phyloP scores from a whole-genome alignment of 345 rosid genomes.

The Salix exigua region DNA sequence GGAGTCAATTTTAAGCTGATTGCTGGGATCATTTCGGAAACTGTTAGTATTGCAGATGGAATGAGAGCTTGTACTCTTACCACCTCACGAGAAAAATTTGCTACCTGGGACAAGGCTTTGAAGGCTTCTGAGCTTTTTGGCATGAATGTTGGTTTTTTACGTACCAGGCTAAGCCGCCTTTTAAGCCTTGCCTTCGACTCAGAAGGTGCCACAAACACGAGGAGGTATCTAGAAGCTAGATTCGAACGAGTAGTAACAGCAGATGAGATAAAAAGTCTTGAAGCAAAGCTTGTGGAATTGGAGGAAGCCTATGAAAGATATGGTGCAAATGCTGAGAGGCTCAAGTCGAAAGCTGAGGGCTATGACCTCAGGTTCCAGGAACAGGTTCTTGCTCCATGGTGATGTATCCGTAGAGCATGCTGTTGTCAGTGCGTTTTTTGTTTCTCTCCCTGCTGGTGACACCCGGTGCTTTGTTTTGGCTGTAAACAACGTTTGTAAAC shows the following conservation, averaged over 20 bases:
- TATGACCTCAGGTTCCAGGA: conserved; percentile 46
- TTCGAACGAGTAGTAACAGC: conserved; percentile 24
- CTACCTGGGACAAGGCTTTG: conserved; percentile 52
- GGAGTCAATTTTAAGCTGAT: conserved; percentile 50
- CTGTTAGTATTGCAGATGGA: conserved; percentile 55
- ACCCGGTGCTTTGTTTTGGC: background rate
- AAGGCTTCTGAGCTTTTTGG: conserved; percentile 62
- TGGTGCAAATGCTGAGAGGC: conserved; percentile 33
- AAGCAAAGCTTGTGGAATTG: conserved; percentile 48
- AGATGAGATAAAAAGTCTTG: conserved; percentile 45
- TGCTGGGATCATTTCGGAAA: conserved; percentile 54
- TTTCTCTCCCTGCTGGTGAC: background rate
- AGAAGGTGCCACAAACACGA: conserved; percentile 42
- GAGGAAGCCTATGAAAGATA: conserved; percentile 36
- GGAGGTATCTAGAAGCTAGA: conserved; percentile 56
- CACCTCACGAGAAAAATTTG: conserved; percentile 46
- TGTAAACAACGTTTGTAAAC: background rate
- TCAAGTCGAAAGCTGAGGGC: conserved; percentile 45
- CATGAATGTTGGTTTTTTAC: conserved; percentile 61
- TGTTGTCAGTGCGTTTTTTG: background rate
- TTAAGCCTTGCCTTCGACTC: conserved; percentile 45
- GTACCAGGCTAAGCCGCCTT: conserved; percentile 41
- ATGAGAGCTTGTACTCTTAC: conserved; percentile 45
- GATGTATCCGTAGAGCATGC: conserved; percentile 8
- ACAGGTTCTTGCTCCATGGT: conserved; percentile 57